Conservation (phyloP, 164 flowering plant species). For the Saururus chinensis region DNA sequence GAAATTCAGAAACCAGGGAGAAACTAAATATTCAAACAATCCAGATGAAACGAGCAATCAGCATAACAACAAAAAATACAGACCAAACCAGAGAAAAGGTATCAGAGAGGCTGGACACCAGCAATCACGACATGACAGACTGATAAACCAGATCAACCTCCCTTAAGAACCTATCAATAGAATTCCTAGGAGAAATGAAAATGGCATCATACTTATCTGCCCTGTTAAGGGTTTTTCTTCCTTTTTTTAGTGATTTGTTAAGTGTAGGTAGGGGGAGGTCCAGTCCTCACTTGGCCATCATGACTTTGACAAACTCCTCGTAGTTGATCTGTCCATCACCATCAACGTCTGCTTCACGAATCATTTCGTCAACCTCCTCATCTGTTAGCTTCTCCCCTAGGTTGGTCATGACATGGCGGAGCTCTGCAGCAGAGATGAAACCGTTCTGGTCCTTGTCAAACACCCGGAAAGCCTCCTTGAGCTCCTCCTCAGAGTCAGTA, state of each 20-base stretch:
- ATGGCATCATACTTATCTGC: constrained; percentile 2
- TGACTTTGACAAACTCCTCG: constrained; percentile 66
- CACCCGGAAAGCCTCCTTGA: constrained; percentile 67
- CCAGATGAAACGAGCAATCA: not conserved
- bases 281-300: constrained; percentile 59
- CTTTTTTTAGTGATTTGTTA: constrained; percentile 1
- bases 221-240: not conserved
- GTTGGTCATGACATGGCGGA: constrained; percentile 72
- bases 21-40: not conserved
- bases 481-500: constrained; percentile 76
- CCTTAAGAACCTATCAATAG: constrained; percentile 1
- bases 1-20: not conserved
- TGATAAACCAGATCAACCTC: not conserved
- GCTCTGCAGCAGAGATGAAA: constrained; percentile 74
- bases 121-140: constrained; percentile 1
- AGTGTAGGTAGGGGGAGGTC: not conserved
- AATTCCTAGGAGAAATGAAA: constrained; percentile 1
- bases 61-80: not conserved
- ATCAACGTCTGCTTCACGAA: constrained; percentile 69
- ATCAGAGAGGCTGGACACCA: not conserved
- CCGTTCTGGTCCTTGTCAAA: constrained; percentile 79
- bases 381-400: constrained; percentile 72
- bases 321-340: constrained; percentile 75
- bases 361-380: constrained; percentile 75
- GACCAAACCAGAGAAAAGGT: not conserved